These are phyloP conservation scores for Ophiocytium majus DNA, from an alignment of 352 stramenopile genomes.

Conservation along the genomic window DNA sequence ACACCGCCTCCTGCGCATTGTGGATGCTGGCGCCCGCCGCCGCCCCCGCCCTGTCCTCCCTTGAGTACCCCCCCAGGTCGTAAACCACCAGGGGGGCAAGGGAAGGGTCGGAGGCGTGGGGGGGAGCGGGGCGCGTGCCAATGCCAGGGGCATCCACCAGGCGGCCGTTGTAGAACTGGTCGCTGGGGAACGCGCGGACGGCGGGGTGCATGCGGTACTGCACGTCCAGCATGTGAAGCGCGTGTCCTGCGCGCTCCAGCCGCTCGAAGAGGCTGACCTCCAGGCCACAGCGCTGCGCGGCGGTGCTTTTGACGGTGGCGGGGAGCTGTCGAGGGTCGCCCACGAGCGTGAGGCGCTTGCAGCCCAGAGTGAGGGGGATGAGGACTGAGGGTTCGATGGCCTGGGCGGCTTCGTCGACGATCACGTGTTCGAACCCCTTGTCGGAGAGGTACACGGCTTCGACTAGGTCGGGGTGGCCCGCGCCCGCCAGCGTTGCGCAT, in stretches of 20 bases:
- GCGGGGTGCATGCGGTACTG: slow-evolving; percentile 65
- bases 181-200: slow-evolving; percentile 56
- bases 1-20: slow-evolving; percentile 34
- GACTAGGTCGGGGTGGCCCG: slow-evolving; percentile 42
- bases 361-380: slow-evolving; percentile 75
- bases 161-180: not conserved
- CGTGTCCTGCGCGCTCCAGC: slow-evolving; percentile 62
- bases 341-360: slow-evolving; percentile 74
- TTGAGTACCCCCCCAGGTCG: not conserved
- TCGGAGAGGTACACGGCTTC: slow-evolving; percentile 41
- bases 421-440: slow-evolving; percentile 80
- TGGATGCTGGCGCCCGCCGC: slow-evolving; percentile 7
- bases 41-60: not conserved
- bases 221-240: slow-evolving; percentile 57
- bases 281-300: slow-evolving; percentile 30
- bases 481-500: slow-evolving; percentile 53
- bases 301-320: slow-evolving; percentile 72
- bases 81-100: slow-evolving; percentile 5
- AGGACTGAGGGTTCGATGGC: slow-evolving; percentile 86
- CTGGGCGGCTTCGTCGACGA: slow-evolving; percentile 89
- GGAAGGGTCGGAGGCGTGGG: not conserved
- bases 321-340: slow-evolving; percentile 90
- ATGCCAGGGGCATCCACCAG: not conserved
- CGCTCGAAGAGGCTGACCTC: slow-evolving; percentile 83
- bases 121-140: not conserved